phyloP scores from a whole-genome alignment of 768 basidiomycete genomes.

The Omphalotus guepiniiformis region DNA sequence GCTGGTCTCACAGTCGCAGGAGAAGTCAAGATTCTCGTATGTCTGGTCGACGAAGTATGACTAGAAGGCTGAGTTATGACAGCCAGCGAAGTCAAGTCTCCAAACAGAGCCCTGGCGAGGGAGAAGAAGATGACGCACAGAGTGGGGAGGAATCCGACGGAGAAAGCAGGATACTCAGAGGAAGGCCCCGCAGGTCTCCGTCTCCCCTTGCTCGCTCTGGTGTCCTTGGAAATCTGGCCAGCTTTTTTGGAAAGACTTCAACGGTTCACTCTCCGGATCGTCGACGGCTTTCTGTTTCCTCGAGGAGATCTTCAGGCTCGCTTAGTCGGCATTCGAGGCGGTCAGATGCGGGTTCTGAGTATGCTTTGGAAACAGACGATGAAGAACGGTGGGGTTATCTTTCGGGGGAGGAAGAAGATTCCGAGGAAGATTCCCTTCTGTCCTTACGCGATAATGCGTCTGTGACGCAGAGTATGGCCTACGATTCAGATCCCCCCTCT shows the following conservation, averaged over 20 bases:
- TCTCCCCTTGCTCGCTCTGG: conserved; percentile 36
- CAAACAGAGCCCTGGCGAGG: conserved; percentile 33
- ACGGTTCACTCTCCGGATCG: conserved; percentile 33
- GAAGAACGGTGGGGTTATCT: conserved; percentile 90
- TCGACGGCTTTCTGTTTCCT: conserved; percentile 54
- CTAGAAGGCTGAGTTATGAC: conserved; percentile 43
- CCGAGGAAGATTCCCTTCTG: conserved; percentile 32
- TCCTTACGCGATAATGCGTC: conserved; percentile 38
- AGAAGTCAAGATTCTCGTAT: conserved; percentile 46
- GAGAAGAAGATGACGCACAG: conserved; percentile 22
- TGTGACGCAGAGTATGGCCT: conserved; percentile 58
- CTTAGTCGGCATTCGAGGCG: conserved; percentile 39
- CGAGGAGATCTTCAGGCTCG: conserved; percentile 45
- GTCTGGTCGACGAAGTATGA: conserved; percentile 24
- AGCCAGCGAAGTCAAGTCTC: conserved; percentile 45
- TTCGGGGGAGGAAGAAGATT: conserved; percentile 74
- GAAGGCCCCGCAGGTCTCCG: conserved; percentile 27
- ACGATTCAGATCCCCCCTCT: conserved; percentile 68
- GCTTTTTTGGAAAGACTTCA: conserved; percentile 56
- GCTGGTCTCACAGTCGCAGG: conserved; percentile 45
- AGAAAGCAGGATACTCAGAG: conserved; percentile 21
- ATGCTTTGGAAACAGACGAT: conserved; percentile 50
- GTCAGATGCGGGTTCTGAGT: conserved; percentile 57
- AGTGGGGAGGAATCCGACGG: conserved; percentile 24
- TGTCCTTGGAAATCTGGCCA: conserved; percentile 63